Evolutionary conservation across 2,329 filamentous ascomycete genomes (phyloP).

Genomic region (Aspergillus sp.): DNA sequence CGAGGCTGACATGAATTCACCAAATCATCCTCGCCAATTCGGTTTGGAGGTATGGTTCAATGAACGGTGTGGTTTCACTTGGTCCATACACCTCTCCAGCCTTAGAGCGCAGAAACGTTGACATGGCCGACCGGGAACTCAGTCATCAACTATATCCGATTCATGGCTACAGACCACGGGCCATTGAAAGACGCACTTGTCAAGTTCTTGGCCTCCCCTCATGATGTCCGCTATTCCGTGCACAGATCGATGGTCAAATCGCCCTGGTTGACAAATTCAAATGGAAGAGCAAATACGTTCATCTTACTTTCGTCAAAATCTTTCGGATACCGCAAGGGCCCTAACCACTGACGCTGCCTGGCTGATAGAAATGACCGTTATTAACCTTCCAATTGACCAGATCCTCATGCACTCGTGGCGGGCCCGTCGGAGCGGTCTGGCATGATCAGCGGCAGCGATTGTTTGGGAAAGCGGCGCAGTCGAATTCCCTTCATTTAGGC

Average conservation of each 20-base stretch:
- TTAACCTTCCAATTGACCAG: not conserved
- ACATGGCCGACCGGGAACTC: not conserved
- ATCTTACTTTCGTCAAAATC: not conserved
- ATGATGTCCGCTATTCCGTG: too few species aligned
- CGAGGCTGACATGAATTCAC: not conserved
- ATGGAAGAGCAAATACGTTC: not conserved
- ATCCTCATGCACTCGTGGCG: not conserved
- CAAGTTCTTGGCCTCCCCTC: too few species aligned
- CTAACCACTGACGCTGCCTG: not conserved
- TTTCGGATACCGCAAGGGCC: not conserved
- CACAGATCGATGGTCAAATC: not conserved
- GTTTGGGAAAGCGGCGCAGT: not conserved
- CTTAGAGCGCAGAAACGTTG: not conserved
- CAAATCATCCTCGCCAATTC: not conserved
- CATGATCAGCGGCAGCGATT: conserved; percentile 4
- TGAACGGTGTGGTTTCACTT: not conserved
- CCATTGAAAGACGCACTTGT: not conserved
- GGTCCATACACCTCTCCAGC: not conserved
- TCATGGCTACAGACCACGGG: not conserved
- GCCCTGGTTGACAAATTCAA: not conserved
- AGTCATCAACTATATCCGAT: not conserved
- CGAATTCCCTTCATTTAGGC: too few species aligned
- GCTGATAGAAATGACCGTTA: not conserved
- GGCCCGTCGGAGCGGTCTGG: not conserved
- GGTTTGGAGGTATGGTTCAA: not conserved